phyloP scores from a whole-genome alignment of 768 basidiomycete genomes.

The Hysterangium stoloniferum region DNA sequence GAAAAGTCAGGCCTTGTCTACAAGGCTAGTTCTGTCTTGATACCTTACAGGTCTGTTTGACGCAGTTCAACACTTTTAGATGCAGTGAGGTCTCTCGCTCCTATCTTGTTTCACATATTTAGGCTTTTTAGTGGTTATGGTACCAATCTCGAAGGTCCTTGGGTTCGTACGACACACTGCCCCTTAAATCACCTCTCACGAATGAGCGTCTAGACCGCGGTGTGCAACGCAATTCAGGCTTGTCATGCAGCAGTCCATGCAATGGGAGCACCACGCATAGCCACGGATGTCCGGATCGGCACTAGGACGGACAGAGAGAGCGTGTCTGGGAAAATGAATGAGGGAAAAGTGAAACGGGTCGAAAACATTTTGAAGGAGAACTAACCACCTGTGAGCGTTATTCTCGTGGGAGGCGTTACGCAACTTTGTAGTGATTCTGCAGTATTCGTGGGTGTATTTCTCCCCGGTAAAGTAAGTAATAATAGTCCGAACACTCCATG shows the following conservation, averaged over 20 bases:
- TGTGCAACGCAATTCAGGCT: conserved; percentile 80
- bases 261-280: conserved; percentile 64
- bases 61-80: conserved; percentile 32
- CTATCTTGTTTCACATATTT: conserved; percentile 6
- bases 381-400: too few relatives aligned
- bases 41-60: too few relatives aligned
- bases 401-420: too few relatives aligned
- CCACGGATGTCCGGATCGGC: conserved; percentile 93
- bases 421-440: too few relatives aligned
- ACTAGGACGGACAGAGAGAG: conserved; percentile 71
- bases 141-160: conserved; percentile 45
- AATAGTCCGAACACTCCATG: too few relatives aligned
- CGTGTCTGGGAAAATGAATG: conserved; percentile 62
- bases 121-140: conserved; percentile 65
- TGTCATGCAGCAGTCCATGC: conserved; percentile 85
- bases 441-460: too few relatives aligned
- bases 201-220: conserved; percentile 83
- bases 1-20: conserved; percentile 77
- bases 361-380: conserved; percentile 52
- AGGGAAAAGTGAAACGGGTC: conserved; percentile 72
- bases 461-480: too few relatives aligned
- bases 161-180: neutral
- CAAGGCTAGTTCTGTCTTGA: conserved; percentile 59
- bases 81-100: conserved; percentile 47
- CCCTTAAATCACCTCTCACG: neutral